A percentile compares a stretch with the other conserved stretches of the same genome.
Evolutionary conservation across 169 alveolate species (phyloP).

Genomic region (Perkinsus chesapeaki): DNA sequence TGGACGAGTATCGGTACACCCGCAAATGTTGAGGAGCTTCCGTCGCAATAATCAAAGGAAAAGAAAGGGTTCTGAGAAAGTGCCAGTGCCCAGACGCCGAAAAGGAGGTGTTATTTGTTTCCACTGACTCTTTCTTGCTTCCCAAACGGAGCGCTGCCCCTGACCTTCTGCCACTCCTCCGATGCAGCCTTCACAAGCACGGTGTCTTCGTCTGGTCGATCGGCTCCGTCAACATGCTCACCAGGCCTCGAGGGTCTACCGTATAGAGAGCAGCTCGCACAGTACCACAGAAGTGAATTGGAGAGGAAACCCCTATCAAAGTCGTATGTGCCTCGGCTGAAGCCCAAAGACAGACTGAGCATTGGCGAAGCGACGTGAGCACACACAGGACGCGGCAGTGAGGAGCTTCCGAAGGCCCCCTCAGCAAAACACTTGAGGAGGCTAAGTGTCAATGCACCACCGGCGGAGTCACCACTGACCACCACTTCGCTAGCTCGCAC

Average conservation of each 20-base stretch:
- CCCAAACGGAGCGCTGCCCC: not conserved
- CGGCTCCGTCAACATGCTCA: not conserved
- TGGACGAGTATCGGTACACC: not conserved
- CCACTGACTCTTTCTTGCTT: not conserved
- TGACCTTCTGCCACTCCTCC: not conserved
- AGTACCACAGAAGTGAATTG: not conserved
- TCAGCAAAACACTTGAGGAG: not conserved
- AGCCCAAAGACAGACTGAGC: not conserved
- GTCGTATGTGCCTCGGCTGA: not conserved
- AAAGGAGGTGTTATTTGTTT: not conserved
- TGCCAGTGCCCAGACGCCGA: not conserved
- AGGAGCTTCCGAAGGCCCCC: not conserved
- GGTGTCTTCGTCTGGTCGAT: not conserved
- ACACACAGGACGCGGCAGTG: not conserved
- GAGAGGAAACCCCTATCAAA: not conserved
- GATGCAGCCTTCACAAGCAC: not conserved
- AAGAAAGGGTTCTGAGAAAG: not conserved
- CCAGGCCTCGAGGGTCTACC: not conserved
- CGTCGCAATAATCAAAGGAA: not conserved
- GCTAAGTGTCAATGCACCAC: not conserved
- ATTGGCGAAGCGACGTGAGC: not conserved
- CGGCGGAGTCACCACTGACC: not conserved
- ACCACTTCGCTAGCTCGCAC: not conserved
- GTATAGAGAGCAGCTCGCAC: not conserved
- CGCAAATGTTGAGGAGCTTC: not conserved